These are phyloP conservation scores for Eutrema japonicum DNA, from an alignment of 345 rosid genomes.

Conservation along the genomic window DNA sequence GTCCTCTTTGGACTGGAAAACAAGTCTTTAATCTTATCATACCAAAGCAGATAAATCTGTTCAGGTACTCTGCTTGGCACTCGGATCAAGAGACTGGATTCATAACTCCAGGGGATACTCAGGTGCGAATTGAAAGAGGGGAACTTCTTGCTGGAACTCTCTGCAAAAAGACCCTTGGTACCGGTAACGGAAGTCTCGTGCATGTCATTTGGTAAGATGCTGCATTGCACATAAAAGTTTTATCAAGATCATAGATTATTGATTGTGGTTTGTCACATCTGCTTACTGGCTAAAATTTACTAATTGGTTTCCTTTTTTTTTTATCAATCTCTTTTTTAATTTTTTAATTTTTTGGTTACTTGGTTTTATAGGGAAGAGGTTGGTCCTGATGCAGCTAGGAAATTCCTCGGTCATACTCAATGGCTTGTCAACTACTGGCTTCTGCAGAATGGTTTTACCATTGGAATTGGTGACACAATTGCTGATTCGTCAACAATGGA, in stretches of 20 bases:
- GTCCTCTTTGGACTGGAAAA: conserved; percentile 99
- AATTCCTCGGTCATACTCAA: conserved; percentile 97
- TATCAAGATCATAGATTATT: neutral
- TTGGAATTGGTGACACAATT: conserved; percentile 98
- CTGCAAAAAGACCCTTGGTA: conserved; percentile 96
- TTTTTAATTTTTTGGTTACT: conserved; percentile 11
- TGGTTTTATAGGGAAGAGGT: conserved; percentile 84
- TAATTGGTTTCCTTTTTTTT: no score
- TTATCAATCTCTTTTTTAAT: neutral
- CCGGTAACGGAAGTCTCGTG: conserved; percentile 90
- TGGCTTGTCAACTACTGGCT: conserved; percentile 99
- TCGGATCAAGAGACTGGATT: conserved; percentile 75
- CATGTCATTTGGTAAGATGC: conserved; percentile 85
- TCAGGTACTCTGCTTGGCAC: conserved; percentile 93
- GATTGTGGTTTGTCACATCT: conserved; percentile 6
- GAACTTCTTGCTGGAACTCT: conserved; percentile 92
- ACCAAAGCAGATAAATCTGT: conserved; percentile 94
- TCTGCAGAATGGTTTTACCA: conserved; percentile 90
- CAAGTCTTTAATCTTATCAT: conserved; percentile 97
- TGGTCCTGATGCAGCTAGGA: conserved; percentile 99
- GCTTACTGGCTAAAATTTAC: neutral
- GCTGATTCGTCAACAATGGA: conserved; percentile 98
- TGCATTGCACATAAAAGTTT: neutral
- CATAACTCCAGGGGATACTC: conserved; percentile 91
- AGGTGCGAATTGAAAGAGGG: conserved; percentile 90